Conservation (phyloP, 306 rosid species). For the Begonia fuchsioides region DNA sequence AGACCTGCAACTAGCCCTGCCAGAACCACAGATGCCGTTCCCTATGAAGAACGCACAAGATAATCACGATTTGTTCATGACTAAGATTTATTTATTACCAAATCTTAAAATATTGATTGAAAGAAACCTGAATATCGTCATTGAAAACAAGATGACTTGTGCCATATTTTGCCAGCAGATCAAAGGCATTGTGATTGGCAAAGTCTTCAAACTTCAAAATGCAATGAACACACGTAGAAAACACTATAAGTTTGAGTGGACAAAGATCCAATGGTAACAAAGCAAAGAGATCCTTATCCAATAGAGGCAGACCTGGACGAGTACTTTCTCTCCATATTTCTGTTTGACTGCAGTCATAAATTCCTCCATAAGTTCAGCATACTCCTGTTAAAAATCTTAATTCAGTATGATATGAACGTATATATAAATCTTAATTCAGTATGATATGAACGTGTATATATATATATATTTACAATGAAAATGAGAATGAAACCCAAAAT, state of each 20-base stretch:
- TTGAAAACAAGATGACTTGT: constrained; percentile 92
- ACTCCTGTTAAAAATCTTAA: constrained; percentile 40
- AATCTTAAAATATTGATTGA: not conserved
- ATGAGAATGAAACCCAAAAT: not conserved
- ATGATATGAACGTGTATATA: too few species aligned
- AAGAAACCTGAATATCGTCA: constrained; percentile 76
- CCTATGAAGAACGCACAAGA: constrained; percentile 26
- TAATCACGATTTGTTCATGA: not conserved
- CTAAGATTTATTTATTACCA: not conserved
- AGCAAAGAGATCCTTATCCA: constrained; percentile 7
- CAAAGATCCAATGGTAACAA: constrained; percentile 7
- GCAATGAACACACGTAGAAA: constrained; percentile 13
- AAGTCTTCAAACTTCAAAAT: constrained; percentile 86
- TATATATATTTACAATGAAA: too few species aligned
- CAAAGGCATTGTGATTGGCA: constrained; percentile 98
- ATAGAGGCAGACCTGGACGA: constrained; percentile 49
- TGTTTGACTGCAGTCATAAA: constrained; percentile 88
- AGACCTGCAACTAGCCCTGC: constrained; percentile 75
- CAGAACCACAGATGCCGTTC: constrained; percentile 96
- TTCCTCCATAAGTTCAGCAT: constrained; percentile 68
- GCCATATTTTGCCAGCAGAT: constrained; percentile 68
- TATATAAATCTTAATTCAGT: not conserved
- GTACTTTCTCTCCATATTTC: constrained; percentile 80
- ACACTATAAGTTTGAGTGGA: constrained; percentile 3
- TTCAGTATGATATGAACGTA: constrained; percentile 4